These are phyloP conservation scores for Wickerhamomyces mucosus DNA, from an alignment of 805 yeast species.

Conservation along the genomic window DNA sequence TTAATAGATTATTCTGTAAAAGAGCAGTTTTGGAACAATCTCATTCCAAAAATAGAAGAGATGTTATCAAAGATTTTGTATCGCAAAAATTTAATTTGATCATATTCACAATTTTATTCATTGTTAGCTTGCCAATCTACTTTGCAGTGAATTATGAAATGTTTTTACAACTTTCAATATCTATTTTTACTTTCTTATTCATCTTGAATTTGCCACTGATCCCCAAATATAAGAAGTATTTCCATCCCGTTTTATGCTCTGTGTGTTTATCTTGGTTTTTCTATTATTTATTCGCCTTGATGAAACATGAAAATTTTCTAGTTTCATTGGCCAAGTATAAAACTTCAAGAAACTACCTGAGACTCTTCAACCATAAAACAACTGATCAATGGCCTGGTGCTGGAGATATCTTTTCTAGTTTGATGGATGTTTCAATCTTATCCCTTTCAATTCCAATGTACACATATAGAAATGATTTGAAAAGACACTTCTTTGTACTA, in stretches of 20 bases:
- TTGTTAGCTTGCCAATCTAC: conserved; percentile 53
- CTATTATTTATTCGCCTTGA: conserved; percentile 50
- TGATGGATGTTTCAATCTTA: conserved; percentile 73
- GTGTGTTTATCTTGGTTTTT: conserved; percentile 56
- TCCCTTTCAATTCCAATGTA: conserved; percentile 72
- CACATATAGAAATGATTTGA: conserved; percentile 56
- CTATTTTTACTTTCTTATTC: conserved; percentile 45
- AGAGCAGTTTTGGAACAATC: conserved; percentile 14
- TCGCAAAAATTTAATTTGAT: conserved; percentile 46
- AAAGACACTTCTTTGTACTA: conserved; percentile 46
- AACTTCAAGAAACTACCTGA: conserved; percentile 59
- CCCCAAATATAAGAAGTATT: conserved; percentile 35
- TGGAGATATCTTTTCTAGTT: conserved; percentile 61
- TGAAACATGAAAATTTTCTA: conserved; percentile 40
- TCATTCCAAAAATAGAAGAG: conserved; percentile 10
- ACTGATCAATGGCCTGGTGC: conserved; percentile 57
- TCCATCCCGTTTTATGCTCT: conserved; percentile 66
- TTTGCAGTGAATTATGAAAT: conserved; percentile 46
- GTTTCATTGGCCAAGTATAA: conserved; percentile 45
- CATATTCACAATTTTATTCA: conserved; percentile 35
- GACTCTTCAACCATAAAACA: conserved; percentile 36
- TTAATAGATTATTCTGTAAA: conserved; percentile 13
- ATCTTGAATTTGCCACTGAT: conserved; percentile 35
- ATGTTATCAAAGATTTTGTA: conserved; percentile 26
- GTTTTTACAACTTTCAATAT: conserved; percentile 53